These are phyloP conservation scores for Pleurotus tuoliensis DNA, from an alignment of 768 basidiomycete species.

Conservation along the genomic window DNA sequence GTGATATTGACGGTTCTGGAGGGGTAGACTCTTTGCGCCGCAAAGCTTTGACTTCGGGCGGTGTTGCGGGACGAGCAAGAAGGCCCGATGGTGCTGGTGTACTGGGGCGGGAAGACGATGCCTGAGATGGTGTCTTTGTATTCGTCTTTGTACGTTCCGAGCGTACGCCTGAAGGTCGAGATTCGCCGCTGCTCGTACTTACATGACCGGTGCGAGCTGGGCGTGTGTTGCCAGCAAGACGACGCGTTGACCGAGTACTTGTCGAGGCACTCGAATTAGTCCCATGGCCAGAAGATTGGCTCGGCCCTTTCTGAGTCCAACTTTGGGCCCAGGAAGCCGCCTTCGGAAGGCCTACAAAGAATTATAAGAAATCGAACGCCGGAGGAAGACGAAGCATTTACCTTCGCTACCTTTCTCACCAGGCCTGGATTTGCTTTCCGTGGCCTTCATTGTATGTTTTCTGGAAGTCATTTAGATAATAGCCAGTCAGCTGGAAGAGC, in stretches of 20 bases:
- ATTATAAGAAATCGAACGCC: constrained; percentile 7
- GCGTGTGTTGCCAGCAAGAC: constrained; percentile 38
- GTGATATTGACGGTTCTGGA: constrained; percentile 28
- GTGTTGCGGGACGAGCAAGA: constrained; percentile 40
- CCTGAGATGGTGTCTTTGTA: constrained; percentile 42
- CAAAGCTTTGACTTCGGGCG: constrained; percentile 34
- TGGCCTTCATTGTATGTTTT: constrained; percentile 91
- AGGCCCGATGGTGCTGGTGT: constrained; percentile 41
- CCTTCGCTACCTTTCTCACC: constrained; percentile 63
- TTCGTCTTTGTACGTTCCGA: constrained; percentile 37
- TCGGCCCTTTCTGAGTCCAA: constrained; percentile 1
- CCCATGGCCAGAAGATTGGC: neutral
- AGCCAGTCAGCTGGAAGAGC: constrained; percentile 9
- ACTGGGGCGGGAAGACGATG: constrained; percentile 59
- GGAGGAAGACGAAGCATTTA: constrained; percentile 17
- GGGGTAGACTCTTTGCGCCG: constrained; percentile 29
- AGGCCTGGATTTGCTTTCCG: constrained; percentile 61
- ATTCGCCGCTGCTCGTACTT: constrained; percentile 21
- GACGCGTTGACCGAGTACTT: constrained; percentile 36
- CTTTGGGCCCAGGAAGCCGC: constrained; percentile 60
- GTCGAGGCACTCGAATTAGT: constrained; percentile 16
- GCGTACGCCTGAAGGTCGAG: constrained; percentile 29
- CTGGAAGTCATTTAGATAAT: constrained; percentile 32
- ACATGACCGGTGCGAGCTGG: constrained; percentile 31
- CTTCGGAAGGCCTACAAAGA: constrained; percentile 53